A percentile compares a stretch with the other conserved stretches of the same genome.
Conservation (phyloP, 2,329 filamentous ascomycete genomes). For the Hortaea werneckii region DNA sequence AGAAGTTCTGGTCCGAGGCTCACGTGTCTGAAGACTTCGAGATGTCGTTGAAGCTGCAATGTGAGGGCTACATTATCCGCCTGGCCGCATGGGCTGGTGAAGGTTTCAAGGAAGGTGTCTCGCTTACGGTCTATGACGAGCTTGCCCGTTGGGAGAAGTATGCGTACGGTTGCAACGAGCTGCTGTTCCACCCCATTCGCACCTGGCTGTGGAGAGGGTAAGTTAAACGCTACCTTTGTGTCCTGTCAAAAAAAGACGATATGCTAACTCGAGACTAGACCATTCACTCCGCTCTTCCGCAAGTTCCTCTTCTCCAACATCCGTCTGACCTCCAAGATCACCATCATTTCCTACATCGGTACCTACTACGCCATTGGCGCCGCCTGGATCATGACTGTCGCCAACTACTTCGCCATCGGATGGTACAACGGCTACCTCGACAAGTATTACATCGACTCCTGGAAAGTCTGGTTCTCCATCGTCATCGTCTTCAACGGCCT, state of each 20-base stretch:
- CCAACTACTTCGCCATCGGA: constrained; percentile 63
- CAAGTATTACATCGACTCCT: constrained; percentile 58
- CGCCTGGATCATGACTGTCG: constrained; percentile 54
- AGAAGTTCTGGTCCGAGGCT: constrained; percentile 64
- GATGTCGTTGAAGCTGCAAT: constrained; percentile 62
- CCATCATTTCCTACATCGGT: constrained; percentile 60
- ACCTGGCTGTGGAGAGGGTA: constrained; percentile 42
- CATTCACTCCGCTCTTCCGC: constrained; percentile 56
- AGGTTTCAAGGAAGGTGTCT: constrained; percentile 65
- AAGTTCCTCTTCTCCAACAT: constrained; percentile 53
- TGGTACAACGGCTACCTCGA: constrained; percentile 60
- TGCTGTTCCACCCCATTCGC: constrained; percentile 58
- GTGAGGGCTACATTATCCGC: constrained; percentile 56
- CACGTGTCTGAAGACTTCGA: constrained; percentile 74
- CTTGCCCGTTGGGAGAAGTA: constrained; percentile 65
- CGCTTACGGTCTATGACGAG: constrained; percentile 63
- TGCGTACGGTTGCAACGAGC: constrained; percentile 60
- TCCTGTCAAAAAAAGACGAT: background rate
- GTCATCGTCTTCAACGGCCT: constrained; percentile 55
- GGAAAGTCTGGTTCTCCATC: constrained; percentile 53
- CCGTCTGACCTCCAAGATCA: constrained; percentile 56
- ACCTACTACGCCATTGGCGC: constrained; percentile 64
- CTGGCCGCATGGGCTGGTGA: constrained; percentile 58
- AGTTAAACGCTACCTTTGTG: background rate
- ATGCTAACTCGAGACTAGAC: constrained; percentile 31